These are phyloP conservation scores for Solanum stenotomum DNA, from an alignment of 257 asterid species.

Conservation along the genomic window DNA sequence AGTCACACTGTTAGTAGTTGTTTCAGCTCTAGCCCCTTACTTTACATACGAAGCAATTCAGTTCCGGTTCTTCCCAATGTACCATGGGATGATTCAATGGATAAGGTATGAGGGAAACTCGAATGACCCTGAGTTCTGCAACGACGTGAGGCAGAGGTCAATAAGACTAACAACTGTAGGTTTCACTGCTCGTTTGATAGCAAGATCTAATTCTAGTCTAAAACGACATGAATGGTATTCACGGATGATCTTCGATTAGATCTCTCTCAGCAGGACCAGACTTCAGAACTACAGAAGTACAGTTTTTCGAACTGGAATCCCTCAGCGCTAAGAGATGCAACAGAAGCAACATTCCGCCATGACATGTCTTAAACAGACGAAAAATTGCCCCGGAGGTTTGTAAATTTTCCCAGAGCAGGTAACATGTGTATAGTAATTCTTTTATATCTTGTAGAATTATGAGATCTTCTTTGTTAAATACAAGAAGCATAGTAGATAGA, in stretches of 20 bases:
- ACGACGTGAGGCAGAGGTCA: constrained; percentile 65
- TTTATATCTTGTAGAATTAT: constrained; percentile 1
- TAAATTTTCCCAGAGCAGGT: not conserved
- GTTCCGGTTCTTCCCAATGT: constrained; percentile 41
- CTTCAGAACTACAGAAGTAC: not conserved
- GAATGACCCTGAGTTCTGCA: constrained; percentile 63
- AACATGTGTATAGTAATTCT: not conserved
- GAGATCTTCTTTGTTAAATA: not conserved
- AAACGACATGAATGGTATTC: constrained; percentile 1
- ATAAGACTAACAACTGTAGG: constrained; percentile 67
- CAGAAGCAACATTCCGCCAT: not conserved
- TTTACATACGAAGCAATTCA: constrained; percentile 31
- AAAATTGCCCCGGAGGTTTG: not conserved
- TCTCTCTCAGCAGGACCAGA: not conserved
- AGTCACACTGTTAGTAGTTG: constrained; percentile 37
- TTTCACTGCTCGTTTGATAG: constrained; percentile 80
- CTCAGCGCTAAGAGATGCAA: not conserved
- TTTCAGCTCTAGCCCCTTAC: constrained; percentile 49
- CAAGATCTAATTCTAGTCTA: constrained; percentile 42
- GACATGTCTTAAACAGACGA: not conserved
- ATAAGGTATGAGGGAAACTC: constrained; percentile 56
- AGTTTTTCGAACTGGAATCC: not conserved
- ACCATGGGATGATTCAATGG: constrained; percentile 93
- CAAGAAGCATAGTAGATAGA: not conserved
- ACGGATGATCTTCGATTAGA: constrained; percentile 5